A percentile compares a stretch with the other conserved stretches of the same genome.
Conservation (phyloP, 2,329 filamentous ascomycete genomes). For the Claviceps purpurea region DNA sequence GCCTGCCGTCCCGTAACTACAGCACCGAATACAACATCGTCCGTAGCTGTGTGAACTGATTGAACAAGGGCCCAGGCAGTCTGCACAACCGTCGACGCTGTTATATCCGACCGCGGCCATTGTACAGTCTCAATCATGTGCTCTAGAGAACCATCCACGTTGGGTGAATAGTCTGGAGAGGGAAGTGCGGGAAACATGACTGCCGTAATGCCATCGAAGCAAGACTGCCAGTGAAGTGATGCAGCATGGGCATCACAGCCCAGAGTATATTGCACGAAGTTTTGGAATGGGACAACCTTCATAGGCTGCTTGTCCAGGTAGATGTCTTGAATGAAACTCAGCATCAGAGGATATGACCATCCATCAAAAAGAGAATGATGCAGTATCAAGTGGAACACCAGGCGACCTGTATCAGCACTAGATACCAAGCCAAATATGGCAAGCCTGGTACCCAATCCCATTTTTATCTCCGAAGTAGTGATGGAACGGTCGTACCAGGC, state of each 20-base stretch:
- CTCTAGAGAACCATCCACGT: conserved; percentile 26
- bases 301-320: conserved; percentile 1
- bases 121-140: background rate
- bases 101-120: conserved; percentile 12
- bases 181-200: conserved; percentile 25
- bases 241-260: background rate
- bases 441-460: conserved; percentile 26
- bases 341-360: conserved; percentile 28
- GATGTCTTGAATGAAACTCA: conserved; percentile 18
- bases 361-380: conserved; percentile 40
- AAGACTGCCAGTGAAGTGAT: background rate
- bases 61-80: conserved; percentile 38
- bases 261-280: conserved; percentile 7
- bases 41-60: conserved; percentile 27
- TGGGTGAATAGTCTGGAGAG: conserved; percentile 27
- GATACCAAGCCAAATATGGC: conserved; percentile 23
- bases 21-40: conserved; percentile 29
- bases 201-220: background rate
- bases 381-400: conserved; percentile 20
- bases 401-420: conserved; percentile 21
- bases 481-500: conserved; percentile 14
- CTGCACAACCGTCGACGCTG: conserved; percentile 6
- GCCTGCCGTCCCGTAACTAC: conserved; percentile 26
- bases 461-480: conserved; percentile 5
- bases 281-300: conserved; percentile 18